Evolutionary conservation across 768 basidiomycete genomes (phyloP), one percentile per base, ranked within the genome.

Genomic region (Lactarius trivialis): DNA sequence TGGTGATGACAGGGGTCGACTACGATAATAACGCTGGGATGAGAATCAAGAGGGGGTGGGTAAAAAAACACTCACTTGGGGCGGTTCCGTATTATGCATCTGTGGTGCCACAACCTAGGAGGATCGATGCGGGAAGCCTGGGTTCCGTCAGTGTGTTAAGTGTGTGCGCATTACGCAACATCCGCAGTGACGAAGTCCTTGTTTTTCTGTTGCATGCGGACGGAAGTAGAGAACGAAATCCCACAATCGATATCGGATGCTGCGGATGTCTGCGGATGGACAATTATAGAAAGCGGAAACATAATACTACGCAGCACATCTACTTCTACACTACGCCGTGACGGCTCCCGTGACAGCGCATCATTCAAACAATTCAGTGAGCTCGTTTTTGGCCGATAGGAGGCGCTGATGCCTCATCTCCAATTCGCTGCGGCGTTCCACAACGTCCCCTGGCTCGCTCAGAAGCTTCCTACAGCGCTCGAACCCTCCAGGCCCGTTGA

Each of bases 371-470:
- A 43, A 37, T n/a, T 61, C 60, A 7, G 65, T 36, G 9, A 81
- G 64, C 67, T 84, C 78, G 4, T 65, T 65, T 54, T 74, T 76
- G 0, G 82, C 84, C 7, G 64, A 73, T 36, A 73, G 65, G 36
- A 85, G 68, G 39, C 83, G 73, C 58, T 81, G 77, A 60, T 78
- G 65, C 70, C 80, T 84, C 70, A 80, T 80, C 60, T 61, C 56
- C 53, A 83, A 63, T 54, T 84, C 84, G 17, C 72, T 74, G 2
- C 85, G 73, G 24, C 69, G 70, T 6, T 73, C 75, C 0, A 77
- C 72, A 11, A 83, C 64, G 17, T 73, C 69, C 0, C 75, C 72
- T 17, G 70, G 77, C 66, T 88, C 84, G 63, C 79, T 78, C 7
- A 85, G 72, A 41, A 84, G 73, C 37, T 78, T 74, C 61, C 71